Evolutionary conservation across 805 yeast genomes (phyloP), one percentile per base, ranked within the genome.

Genomic region (Candida suzukii): DNA sequence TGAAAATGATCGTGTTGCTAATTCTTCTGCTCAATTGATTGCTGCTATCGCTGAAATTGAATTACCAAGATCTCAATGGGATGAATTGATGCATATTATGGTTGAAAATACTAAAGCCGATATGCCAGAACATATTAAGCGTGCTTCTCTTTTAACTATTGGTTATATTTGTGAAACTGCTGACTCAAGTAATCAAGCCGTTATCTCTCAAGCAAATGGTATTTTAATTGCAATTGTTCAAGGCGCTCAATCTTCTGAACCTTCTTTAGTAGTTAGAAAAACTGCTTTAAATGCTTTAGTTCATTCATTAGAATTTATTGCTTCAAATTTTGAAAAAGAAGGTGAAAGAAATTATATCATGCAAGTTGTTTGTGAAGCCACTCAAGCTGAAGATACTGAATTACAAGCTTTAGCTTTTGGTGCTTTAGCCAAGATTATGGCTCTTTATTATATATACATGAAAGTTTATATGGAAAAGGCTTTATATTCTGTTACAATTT

Each of bases 361-460:
- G 99, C 96, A 88, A 70, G 97, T 93, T 34, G 97, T 93, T 14
- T 93, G 99, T 67, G 98, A 93, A 66, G 96, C 97, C 16, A 90
- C 99, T n/a, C 96, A 91, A 63, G 85, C 95, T 19, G 74, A 76
- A 28, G 84, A 83, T 56, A 66, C 71, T 35, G 95, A 85, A 52
- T 71, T 93, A 48, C 96, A 90, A 66, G 91, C 95, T 9, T 83
- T 95, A 28, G 96, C 97, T 0, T 93, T 88, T 65, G 98, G 96
- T 45, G 95, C 96, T 55, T 73, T 93, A 44, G 93, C 96, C 33
- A 78, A 84, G 53, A 88, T 93, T 52, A 88, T 91, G 95, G 77
- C 84, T 47, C 67, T 86, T 47, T 93, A 91, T 70, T 93, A 93
- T 64, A 69, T 76, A 35, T 83, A 77, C 67, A 93, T 93, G 99